A percentile compares a stretch with the other conserved stretches of the same genome.
Conservation (phyloP, 768 basidiomycete species). For the Mycena epipterygia region DNA sequence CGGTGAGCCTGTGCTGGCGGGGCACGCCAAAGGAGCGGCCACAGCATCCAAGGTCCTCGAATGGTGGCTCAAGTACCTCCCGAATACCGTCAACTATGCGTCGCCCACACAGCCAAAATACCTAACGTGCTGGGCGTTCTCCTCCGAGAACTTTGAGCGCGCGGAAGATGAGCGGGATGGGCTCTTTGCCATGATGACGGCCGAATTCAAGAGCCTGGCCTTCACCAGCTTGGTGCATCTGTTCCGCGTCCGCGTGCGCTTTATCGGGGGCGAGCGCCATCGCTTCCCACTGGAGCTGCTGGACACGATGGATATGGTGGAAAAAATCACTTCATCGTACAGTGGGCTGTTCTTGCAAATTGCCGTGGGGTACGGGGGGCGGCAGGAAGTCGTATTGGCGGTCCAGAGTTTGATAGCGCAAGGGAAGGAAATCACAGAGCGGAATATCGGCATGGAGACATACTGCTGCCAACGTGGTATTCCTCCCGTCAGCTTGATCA, state of each 20-base stretch:
- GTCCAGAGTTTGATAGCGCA: conserved; percentile 20
- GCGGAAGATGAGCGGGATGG: conserved; percentile 30
- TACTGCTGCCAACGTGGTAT: conserved; percentile 21
- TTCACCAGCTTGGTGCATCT: conserved; percentile 33
- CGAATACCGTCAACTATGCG: conserved; percentile 20
- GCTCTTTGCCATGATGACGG: conserved; percentile 31
- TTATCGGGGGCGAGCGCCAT: conserved; percentile 27
- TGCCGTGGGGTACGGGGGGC: conserved; percentile 35
- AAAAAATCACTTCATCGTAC: conserved; percentile 25
- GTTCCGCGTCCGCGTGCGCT: conserved; percentile 30
- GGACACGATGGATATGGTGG: conserved; percentile 32
- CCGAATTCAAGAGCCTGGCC: conserved; percentile 33
- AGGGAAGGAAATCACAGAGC: conserved; percentile 29
- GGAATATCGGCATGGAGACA: conserved; percentile 27
- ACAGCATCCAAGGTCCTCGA: conserved; percentile 33
- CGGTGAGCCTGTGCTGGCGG: conserved; percentile 26
- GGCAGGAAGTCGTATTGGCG: conserved; percentile 29
- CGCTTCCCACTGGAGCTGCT: conserved; percentile 29
- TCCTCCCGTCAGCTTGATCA: conserved; percentile 24
- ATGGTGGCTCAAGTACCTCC: conserved; percentile 35
- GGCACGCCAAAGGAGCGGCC: conserved; percentile 32
- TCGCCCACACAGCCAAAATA: conserved; percentile 20
- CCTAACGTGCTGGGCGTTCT: conserved; percentile 36
- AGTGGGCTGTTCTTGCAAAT: conserved; percentile 24
- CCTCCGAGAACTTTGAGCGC: conserved; percentile 35